Evolutionary conservation across 768 basidiomycete species (phyloP), one percentile per base, ranked within the genome.

Genomic region (Lyophyllum decastes): DNA sequence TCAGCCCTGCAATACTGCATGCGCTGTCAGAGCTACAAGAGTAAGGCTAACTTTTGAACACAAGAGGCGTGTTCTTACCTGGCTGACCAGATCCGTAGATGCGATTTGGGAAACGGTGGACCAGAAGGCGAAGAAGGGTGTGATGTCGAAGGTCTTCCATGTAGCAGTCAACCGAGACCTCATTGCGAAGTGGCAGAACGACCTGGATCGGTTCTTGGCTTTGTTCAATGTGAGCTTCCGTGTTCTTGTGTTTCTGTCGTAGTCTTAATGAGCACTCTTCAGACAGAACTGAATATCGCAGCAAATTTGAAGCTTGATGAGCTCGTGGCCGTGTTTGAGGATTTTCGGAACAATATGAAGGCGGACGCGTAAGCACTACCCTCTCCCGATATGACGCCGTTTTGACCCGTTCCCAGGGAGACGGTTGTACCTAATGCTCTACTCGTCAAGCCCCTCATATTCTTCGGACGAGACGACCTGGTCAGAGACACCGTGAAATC

Each of bases 241-340:
- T 10, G 10, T 30, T 10, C 10, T 5, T 10, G 10, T 30, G 5
- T 30, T 30, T 30, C 4, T 30, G n/a, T 30, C 30, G 10, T 30
- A 10, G 30, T 2, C n/a, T n/a, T n/a, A n/a, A n/a, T n/a, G n/a
- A n/a, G n/a, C n/a, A n/a, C n/a, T 17, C 35, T 17, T 19, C 19
- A 61, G 57, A 55, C 48, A 5, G 61, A 62, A 35, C 33, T 57
- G 14, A 60, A 54, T 26, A 56, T 62, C 1, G 25, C 55, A 0
- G 27, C 34, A 10, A 63, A 60, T 27, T 10, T 57, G n/a, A 62
- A 62, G 11, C 38, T 57, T 8, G 57, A 62, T 19, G 38, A 62
- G 35, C 49, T 62, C 3, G 24, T 57, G 5, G 21, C 30, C 2
- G n/a, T 21, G 24, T 57, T 54, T 8, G 46, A 51, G 35, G 52